These are phyloP conservation scores for Blastobotrys chiropterorum DNA, from an alignment of 805 yeast genomes.

Conservation along the genomic window DNA sequence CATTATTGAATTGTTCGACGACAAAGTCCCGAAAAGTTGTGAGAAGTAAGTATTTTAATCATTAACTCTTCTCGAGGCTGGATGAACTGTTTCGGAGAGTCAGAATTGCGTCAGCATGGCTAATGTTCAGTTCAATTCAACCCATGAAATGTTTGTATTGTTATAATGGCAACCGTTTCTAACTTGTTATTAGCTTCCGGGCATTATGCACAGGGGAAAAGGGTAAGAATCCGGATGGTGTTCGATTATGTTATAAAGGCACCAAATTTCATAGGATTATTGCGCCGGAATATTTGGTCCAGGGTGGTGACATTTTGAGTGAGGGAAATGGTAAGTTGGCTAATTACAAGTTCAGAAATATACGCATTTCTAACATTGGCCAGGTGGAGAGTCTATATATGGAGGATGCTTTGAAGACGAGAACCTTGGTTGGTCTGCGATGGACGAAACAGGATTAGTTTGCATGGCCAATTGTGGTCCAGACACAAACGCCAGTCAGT, in stretches of 20 bases:
- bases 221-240: constrained; percentile 53
- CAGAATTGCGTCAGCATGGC: no score
- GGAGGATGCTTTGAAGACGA: constrained; percentile 20
- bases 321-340: constrained; percentile 51
- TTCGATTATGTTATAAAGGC: constrained; percentile 44
- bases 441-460: constrained; percentile 14
- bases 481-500: constrained; percentile 17
- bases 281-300: constrained; percentile 91
- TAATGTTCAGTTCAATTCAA: no score
- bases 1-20: constrained; percentile 17
- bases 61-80: no score
- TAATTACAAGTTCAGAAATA: no score
- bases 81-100: no score
- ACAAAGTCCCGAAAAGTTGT: constrained; percentile 17
- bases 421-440: constrained; percentile 12
- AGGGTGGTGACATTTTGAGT: constrained; percentile 72
- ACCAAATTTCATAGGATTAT: constrained; percentile 85
- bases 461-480: constrained; percentile 21
- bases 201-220: constrained; percentile 88
- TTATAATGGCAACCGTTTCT: no score
- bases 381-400: constrained; percentile 14
- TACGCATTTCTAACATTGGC: no score
- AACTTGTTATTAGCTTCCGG: no score
- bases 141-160: no score
- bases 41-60: constrained; percentile 17